These are phyloP conservation scores for Pythium diclinum DNA, from an alignment of 352 stramenopile genomes.

Conservation along the genomic window DNA sequence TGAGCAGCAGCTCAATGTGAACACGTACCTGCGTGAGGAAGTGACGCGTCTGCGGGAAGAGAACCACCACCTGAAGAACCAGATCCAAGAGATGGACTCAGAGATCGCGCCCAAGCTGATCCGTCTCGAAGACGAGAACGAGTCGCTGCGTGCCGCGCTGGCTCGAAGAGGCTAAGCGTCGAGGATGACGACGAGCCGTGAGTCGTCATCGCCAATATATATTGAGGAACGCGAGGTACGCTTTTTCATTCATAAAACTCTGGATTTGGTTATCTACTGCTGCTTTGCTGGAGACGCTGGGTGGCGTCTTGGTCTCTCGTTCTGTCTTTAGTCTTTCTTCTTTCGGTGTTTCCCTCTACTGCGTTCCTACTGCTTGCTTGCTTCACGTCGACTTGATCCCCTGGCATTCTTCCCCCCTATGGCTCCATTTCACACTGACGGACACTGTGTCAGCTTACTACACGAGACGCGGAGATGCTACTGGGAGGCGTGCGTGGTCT, in stretches of 20 bases:
- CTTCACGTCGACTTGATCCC: background rate
- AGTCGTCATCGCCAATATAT: constrained; percentile 3
- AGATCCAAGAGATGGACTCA: constrained; percentile 84
- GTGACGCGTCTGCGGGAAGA: constrained; percentile 77
- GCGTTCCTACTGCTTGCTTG: background rate
- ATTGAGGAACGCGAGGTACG: background rate
- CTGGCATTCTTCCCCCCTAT: background rate
- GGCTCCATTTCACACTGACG: background rate
- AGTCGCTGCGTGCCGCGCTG: constrained; percentile 45
- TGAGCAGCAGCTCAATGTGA: constrained; percentile 84
- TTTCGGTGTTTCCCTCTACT: background rate
- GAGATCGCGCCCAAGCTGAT: constrained; percentile 81
- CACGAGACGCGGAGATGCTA: background rate
- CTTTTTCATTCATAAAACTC: constrained; percentile 1
- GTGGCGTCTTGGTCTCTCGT: background rate
- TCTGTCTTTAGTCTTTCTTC: too few species aligned
- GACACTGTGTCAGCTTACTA: background rate
- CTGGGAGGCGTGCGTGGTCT: background rate
- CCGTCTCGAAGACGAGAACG: constrained; percentile 83
- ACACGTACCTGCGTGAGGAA: constrained; percentile 80
- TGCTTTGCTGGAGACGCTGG: background rate
- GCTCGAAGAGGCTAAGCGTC: constrained; percentile 20
- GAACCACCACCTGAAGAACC: constrained; percentile 83
- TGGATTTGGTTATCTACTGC: constrained; percentile 6
- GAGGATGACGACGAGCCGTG: background rate